These are phyloP conservation scores for Phalaenopsis equestris DNA, from an alignment of 106 monocot genomes.

Conservation along the genomic window DNA sequence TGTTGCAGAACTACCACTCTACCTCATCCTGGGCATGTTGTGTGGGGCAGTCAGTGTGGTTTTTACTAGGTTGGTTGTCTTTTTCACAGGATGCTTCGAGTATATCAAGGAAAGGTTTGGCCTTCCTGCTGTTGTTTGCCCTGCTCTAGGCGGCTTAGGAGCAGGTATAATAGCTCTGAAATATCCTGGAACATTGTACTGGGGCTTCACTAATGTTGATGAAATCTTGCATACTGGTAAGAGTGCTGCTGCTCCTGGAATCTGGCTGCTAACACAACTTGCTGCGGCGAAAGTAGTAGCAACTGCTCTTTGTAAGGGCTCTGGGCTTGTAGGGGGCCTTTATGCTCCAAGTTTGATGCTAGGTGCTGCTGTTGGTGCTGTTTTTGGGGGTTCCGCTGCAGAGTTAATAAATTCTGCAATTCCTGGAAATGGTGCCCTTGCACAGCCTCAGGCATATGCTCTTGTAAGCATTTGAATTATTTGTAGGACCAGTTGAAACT, in stretches of 20 bases:
- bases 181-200: conserved; percentile 94
- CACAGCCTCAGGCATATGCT: conserved; percentile 99
- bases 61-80: conserved; percentile 72
- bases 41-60: conserved; percentile 95
- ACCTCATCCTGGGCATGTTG: conserved; percentile 94
- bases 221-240: conserved; percentile 99
- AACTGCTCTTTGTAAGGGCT: conserved; percentile 97
- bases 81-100: conserved; percentile 88
- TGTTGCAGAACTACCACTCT: conserved; percentile 84
- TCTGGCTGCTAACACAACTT: conserved; percentile 95
- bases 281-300: conserved; percentile 92
- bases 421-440: conserved; percentile 94
- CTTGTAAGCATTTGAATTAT: conserved; percentile 40
- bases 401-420: conserved; percentile 91
- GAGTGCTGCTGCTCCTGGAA: conserved; percentile 97
- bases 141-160: conserved; percentile 96
- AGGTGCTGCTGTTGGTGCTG: conserved; percentile 99
- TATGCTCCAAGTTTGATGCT: conserved; percentile 99
- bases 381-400: conserved; percentile 97
- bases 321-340: conserved; percentile 97
- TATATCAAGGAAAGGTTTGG: conserved; percentile 70
- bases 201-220: conserved; percentile 99
- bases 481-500: neutral
- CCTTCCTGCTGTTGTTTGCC: conserved; percentile 85
- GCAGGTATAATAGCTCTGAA: conserved; percentile 94